Evolutionary conservation across 2,329 filamentous ascomycete species (phyloP).

Genomic region (Aspergillus oerlinghausenensis): DNA sequence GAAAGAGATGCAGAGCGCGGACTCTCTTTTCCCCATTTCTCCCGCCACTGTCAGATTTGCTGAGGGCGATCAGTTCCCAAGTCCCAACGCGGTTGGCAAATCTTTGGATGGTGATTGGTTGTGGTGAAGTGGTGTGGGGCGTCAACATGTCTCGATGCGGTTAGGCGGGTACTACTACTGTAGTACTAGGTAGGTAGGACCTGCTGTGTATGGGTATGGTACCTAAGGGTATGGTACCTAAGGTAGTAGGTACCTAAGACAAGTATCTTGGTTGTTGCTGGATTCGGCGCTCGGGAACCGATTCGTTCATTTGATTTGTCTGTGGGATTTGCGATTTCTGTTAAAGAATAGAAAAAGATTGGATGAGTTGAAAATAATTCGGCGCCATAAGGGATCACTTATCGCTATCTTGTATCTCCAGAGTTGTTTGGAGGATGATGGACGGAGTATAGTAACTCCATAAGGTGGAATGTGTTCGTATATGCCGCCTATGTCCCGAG

Average conservation of each 20-base stretch:
- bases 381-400: too few relatives aligned
- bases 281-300: neutral
- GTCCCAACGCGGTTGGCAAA: constrained; percentile 9
- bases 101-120: constrained; percentile 1
- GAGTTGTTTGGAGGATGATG: too few relatives aligned
- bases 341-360: neutral
- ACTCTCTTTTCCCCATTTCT: too few relatives aligned
- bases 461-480: neutral
- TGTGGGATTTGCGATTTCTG: neutral
- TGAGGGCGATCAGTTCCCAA: constrained; percentile 14
- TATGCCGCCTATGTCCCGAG: neutral
- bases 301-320: neutral
- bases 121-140: neutral
- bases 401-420: too few relatives aligned
- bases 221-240: too few relatives aligned
- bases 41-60: constrained; percentile 6
- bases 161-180: neutral
- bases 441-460: too few relatives aligned
- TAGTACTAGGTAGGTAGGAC: too few relatives aligned
- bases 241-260: too few relatives aligned
- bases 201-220: too few relatives aligned
- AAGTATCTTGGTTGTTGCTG: neutral
- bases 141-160: constrained; percentile 9
- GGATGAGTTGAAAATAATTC: neutral
- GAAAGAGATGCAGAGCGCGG: neutral